Conservation (phyloP, 23 red algal genomes). For the Agarophyton chilense region DNA sequence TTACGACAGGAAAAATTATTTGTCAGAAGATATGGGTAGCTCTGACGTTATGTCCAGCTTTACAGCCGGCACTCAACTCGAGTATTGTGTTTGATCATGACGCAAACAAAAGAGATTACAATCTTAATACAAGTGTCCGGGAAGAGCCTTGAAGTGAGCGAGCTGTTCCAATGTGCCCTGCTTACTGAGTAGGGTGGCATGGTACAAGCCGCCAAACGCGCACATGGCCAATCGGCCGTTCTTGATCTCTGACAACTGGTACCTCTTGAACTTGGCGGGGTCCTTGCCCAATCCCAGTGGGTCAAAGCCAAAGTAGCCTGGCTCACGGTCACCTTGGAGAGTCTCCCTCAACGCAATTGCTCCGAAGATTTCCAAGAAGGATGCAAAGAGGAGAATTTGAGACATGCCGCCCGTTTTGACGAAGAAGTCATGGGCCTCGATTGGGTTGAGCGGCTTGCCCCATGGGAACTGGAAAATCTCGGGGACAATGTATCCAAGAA, state of each 20-base stretch:
- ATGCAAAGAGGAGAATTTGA: constrained; percentile 80
- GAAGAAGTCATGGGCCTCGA: constrained; percentile 81
- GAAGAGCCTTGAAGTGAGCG: constrained; percentile 38
- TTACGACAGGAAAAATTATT: constrained; percentile 30
- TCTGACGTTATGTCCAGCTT: neutral
- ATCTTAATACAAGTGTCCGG: constrained; percentile 20
- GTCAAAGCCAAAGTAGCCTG: constrained; percentile 84
- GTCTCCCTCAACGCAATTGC: constrained; percentile 73
- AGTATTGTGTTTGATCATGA: neutral
- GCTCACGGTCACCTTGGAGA: constrained; percentile 65
- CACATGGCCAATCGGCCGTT: constrained; percentile 99
- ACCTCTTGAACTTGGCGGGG: constrained; percentile 63
- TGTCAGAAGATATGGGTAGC: neutral
- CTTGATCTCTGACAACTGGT: constrained; percentile 92
- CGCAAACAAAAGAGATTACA: neutral
- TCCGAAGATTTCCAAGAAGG: constrained; percentile 85
- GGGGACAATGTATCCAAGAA: constrained; percentile 74
- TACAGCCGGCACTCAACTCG: neutral
- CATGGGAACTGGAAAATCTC: constrained; percentile 75
- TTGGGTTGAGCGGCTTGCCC: constrained; percentile 45
- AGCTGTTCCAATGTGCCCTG: constrained; percentile 55
- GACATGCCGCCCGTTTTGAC: constrained; percentile 84
- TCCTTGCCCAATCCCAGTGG: constrained; percentile 88
- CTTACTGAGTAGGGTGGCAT: constrained; percentile 51
- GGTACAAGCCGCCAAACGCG: constrained; percentile 87